Evolutionary conservation across 352 stramenopile genomes (phyloP).

Genomic region (Phytophthora podocarpi): DNA sequence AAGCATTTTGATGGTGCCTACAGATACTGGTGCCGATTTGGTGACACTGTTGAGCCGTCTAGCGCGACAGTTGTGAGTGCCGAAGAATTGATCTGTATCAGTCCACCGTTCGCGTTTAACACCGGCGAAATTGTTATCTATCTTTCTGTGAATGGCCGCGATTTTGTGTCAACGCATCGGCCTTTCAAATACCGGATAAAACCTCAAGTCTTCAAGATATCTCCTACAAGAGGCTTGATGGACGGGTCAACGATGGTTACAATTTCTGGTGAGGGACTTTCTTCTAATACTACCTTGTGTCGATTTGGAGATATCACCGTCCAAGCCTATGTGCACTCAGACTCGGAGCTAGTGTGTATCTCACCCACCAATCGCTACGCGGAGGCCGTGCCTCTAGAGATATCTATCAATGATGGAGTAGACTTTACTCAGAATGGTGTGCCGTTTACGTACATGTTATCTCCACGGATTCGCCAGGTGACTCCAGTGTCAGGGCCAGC

Average conservation of each 20-base stretch:
- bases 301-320: slow-evolving; percentile 48
- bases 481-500: slow-evolving; percentile 47
- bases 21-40: slow-evolving; percentile 75
- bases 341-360: slow-evolving; percentile 45
- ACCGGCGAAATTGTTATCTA: slow-evolving; percentile 33
- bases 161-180: slow-evolving; percentile 60
- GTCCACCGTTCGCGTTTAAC: slow-evolving; percentile 32
- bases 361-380: slow-evolving; percentile 40
- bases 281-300: slow-evolving; percentile 45
- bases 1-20: slow-evolving; percentile 47
- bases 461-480: slow-evolving; percentile 56
- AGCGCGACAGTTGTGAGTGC: slow-evolving; percentile 29
- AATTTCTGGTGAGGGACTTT: slow-evolving; percentile 49
- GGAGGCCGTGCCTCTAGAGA: slow-evolving; percentile 51
- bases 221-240: slow-evolving; percentile 51
- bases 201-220: slow-evolving; percentile 49
- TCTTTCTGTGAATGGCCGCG: slow-evolving; percentile 74
- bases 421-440: slow-evolving; percentile 85
- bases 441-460: slow-evolving; percentile 61
- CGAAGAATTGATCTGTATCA: slow-evolving; percentile 47
- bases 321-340: slow-evolving; percentile 45
- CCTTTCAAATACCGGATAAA: slow-evolving; percentile 57
- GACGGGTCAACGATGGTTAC: slow-evolving; percentile 63
- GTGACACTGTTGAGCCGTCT: slow-evolving; percentile 33
- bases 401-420: slow-evolving; percentile 89